Evolutionary conservation across 139 green algal genomes (phyloP), one percentile per base, ranked within the genome.

Genomic region (Tetratostichococcus sp.): DNA sequence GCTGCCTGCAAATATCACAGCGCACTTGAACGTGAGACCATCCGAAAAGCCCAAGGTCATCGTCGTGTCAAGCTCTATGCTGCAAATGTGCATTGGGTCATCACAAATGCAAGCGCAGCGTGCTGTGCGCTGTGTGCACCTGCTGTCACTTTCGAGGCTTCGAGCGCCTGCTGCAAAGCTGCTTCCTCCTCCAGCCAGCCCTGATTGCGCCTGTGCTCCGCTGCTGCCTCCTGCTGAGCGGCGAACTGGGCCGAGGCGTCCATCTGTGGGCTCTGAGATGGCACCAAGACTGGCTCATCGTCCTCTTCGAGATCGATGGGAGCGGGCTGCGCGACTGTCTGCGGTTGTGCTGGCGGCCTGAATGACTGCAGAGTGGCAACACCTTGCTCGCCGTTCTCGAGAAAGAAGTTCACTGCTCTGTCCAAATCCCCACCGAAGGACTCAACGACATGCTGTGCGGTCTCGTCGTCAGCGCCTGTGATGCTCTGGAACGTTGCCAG

Each of bases 371-470:
- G 65, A 8, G 73, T 43, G 73, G 62, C 34, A 11, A 69, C 35
- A 25, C 23, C 31, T 39, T 26, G n/a, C n/a, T 65, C 34, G 43
- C 71, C 77, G 6, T 57, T 71, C n/a, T 82, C 78, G n/a, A 86
- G 43, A 28, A 78, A 84, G 30, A 82, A 84, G 35, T 72, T 43
- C 25, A 77, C 66, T 4, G 76, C 77, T 6, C 70, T 69, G 43
- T 86, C 78, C 21, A 88, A 39, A 50, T 85, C 76, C 59, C 80
- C 81, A 21, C 78, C 80, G n/a, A 80, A 77, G 4, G 82, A 80
- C 43, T 79, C 77, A 0, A 91, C 67, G 16, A 86, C 80, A 67
- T 91, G 76, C 25, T 81, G 69, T 0, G 81, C 82, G 4, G 82
- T 74, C 6, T 73, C 30, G 0, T 73, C 65, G 28, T 75, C 34